These are phyloP conservation scores for Fusarium aywerte DNA, from an alignment of 2,329 filamentous ascomycete species.

Conservation along the genomic window DNA sequence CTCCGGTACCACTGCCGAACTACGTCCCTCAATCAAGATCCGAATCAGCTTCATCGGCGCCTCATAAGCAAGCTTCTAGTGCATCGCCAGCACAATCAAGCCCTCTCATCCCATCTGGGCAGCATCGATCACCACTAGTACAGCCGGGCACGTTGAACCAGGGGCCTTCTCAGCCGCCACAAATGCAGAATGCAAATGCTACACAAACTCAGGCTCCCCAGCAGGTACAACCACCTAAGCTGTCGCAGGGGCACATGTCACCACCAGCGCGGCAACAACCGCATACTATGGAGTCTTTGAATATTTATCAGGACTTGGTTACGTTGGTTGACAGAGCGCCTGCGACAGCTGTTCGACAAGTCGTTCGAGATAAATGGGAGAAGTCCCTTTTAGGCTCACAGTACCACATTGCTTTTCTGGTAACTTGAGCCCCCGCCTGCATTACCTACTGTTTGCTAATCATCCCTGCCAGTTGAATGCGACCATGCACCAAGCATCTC, in stretches of 20 bases:
- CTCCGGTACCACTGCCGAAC: constrained; percentile 21
- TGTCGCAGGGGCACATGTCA: not conserved
- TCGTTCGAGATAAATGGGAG: constrained; percentile 62
- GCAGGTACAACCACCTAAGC: not conserved
- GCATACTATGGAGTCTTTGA: constrained; percentile 44
- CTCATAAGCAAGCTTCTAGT: not conserved
- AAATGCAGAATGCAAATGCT: constrained; percentile 5
- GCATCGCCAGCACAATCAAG: constrained; percentile 7
- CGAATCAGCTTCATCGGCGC: constrained; percentile 9
- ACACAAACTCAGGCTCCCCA: not conserved
- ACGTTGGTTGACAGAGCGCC: constrained; percentile 53
- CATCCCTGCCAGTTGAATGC: constrained; percentile 58
- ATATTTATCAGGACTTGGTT: constrained; percentile 41
- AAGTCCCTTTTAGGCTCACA: constrained; percentile 62
- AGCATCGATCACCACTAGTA: constrained; percentile 21
- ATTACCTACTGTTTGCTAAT: constrained; percentile 39
- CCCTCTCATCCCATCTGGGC: constrained; percentile 7
- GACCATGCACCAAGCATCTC: constrained; percentile 57
- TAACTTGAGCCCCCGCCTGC: constrained; percentile 49
- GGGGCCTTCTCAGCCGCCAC: not conserved
- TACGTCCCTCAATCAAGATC: constrained; percentile 17
- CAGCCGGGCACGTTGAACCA: constrained; percentile 6
- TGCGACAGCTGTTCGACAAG: constrained; percentile 59
- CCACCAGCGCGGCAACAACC: not conserved
- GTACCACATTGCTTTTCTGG: constrained; percentile 64